These are phyloP conservation scores for Ophioceras dolichostomum DNA, from an alignment of 2,329 filamentous ascomycete genomes.

Conservation along the genomic window DNA sequence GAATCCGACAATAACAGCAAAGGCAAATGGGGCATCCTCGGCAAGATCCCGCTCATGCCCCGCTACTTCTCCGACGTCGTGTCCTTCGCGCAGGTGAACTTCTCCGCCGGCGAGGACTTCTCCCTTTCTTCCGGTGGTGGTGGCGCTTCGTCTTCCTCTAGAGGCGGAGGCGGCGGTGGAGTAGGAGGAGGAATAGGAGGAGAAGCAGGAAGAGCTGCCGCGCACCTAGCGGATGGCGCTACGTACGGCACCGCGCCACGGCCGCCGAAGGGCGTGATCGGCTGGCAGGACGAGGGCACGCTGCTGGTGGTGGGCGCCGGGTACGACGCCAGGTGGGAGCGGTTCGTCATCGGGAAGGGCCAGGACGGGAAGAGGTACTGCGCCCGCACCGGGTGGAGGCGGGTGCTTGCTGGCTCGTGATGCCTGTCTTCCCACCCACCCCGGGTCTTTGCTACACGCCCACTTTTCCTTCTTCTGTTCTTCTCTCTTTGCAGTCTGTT, in stretches of 20 bases:
- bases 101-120: conserved; percentile 69
- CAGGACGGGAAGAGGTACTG: conserved; percentile 56
- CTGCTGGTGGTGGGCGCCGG: conserved; percentile 71
- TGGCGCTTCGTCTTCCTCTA: too few relatives aligned
- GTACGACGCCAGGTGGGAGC: conserved; percentile 75
- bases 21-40: conserved; percentile 76
- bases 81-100: conserved; percentile 68
- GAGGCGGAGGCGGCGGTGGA: too few relatives aligned
- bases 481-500: too few relatives aligned
- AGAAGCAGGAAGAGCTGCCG: too few relatives aligned
- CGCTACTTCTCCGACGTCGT: conserved; percentile 83
- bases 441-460: too few relatives aligned
- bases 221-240: conserved; percentile 22
- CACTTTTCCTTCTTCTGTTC: too few relatives aligned
- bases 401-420: background rate
- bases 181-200: too few relatives aligned
- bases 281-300: conserved; percentile 67
- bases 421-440: too few relatives aligned
- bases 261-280: conserved; percentile 71
- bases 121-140: too few relatives aligned
- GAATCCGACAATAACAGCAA: conserved; percentile 30
- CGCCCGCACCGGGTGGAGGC: conserved; percentile 25
- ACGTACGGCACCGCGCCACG: conserved; percentile 37
- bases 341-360: conserved; percentile 59
- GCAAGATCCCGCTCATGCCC: conserved; percentile 74